Conservation (phyloP, 2,329 filamentous ascomycete species). For the Alternaria conjuncta region DNA sequence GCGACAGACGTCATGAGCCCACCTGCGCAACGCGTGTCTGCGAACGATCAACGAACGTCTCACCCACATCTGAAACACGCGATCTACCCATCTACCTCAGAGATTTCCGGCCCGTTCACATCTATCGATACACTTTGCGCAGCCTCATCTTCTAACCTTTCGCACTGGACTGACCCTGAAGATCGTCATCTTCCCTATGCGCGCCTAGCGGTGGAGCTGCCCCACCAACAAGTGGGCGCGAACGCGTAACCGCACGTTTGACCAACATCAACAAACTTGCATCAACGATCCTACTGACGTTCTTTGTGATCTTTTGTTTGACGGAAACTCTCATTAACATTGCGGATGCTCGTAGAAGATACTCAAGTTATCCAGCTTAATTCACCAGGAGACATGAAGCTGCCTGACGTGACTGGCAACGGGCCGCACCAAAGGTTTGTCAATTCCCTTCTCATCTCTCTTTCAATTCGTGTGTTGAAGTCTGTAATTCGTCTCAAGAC, state of each 20-base stretch:
- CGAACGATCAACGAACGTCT: conserved; percentile 2
- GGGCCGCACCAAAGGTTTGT: background rate
- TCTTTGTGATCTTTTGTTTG: background rate
- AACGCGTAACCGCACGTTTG: background rate
- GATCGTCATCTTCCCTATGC: conserved; percentile 12
- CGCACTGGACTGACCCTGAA: conserved; percentile 10
- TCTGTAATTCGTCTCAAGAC: background rate
- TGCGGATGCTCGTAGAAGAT: background rate
- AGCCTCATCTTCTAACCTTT: background rate
- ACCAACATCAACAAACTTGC: background rate
- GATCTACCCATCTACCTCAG: background rate
- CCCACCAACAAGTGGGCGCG: background rate
- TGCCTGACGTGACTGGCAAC: background rate
- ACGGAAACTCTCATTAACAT: background rate
- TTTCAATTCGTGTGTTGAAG: background rate
- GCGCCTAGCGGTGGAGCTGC: background rate
- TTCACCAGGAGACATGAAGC: background rate
- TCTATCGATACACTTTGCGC: background rate
- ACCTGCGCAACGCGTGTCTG: conserved; percentile 6
- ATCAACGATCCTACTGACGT: background rate
- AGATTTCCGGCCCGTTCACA: conserved; percentile 1
- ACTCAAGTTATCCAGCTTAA: background rate
- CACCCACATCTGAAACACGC: conserved; percentile 14
- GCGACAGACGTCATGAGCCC: background rate
- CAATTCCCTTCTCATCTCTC: background rate